These are phyloP conservation scores for Adansonia grandidieri DNA, from an alignment of 441 rosid genomes.

Conservation along the genomic window DNA sequence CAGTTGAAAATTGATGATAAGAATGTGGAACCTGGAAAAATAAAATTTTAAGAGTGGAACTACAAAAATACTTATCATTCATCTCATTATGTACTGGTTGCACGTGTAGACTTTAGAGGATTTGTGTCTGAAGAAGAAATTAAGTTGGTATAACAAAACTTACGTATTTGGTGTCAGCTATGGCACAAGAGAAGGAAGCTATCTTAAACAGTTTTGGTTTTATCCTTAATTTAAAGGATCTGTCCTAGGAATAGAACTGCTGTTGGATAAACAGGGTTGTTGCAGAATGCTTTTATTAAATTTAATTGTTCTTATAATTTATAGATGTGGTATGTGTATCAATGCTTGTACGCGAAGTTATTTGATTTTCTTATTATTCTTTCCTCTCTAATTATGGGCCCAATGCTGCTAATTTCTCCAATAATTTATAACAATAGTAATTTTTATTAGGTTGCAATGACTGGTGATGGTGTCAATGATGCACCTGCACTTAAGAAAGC, in stretches of 20 bases:
- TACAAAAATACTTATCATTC: constrained; percentile 1
- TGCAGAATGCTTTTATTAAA: not conserved
- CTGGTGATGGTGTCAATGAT: constrained; percentile 99
- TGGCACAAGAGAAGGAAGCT: not conserved
- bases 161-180: not conserved
- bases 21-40: not conserved
- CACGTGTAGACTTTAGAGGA: not conserved
- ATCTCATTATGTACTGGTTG: not conserved
- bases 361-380: not conserved
- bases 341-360: not conserved
- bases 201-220: not conserved
- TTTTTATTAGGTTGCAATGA: constrained; percentile 90
- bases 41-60: not conserved
- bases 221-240: not conserved
- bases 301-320: not conserved
- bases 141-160: not conserved
- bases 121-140: constrained; percentile 5
- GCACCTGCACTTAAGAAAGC: constrained; percentile 99
- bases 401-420: constrained; percentile 16
- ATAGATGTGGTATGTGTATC: not conserved
- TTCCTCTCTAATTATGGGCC: not conserved
- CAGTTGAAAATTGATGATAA: not conserved
- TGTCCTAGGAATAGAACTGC: not conserved
- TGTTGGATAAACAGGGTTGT: not conserved
- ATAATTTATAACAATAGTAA: constrained; percentile 5